These are phyloP conservation scores for Wickerhamiella dianesei DNA, from an alignment of 805 yeast species.

Conservation along the genomic window DNA sequence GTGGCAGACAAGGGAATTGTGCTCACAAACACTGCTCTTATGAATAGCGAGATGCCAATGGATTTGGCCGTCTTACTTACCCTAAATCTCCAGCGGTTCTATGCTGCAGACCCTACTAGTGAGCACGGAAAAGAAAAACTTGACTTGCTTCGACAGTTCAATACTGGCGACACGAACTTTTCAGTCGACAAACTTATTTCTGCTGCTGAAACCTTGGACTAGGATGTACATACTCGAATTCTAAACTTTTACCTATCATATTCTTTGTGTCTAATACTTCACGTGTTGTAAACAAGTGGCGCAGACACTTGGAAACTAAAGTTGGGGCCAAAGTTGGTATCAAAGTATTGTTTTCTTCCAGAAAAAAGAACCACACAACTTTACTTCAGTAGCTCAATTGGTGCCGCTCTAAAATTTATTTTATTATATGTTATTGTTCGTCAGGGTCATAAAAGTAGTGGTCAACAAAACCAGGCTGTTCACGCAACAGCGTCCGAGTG, in stretches of 20 bases:
- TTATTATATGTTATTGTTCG: too few species aligned
- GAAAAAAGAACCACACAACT: too few species aligned
- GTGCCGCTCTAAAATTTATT: too few species aligned
- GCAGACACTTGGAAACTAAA: too few species aligned
- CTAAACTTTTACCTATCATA: not conserved
- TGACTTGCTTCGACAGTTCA: constrained; percentile 54
- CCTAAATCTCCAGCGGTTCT: constrained; percentile 38
- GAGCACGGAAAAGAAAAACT: constrained; percentile 32
- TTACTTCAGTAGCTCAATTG: too few species aligned
- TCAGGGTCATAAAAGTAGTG: not conserved
- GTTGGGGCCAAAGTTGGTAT: too few species aligned
- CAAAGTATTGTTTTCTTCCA: too few species aligned
- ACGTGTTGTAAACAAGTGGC: too few species aligned
- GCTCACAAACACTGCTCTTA: constrained; percentile 71
- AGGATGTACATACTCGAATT: too few species aligned
- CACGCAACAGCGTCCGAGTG: not conserved
- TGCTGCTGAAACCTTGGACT: constrained; percentile 62
- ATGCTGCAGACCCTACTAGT: constrained; percentile 30
- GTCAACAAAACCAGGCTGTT: not conserved
- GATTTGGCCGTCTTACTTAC: constrained; percentile 64
- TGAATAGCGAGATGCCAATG: constrained; percentile 49
- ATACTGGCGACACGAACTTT: constrained; percentile 53
- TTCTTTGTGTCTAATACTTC: too few species aligned
- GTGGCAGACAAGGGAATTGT: constrained; percentile 44
- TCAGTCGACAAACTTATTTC: constrained; percentile 51